Evolutionary conservation across 257 asterid species (phyloP), one percentile per base, ranked within the genome.

Genomic region (Fraxinus americana): DNA sequence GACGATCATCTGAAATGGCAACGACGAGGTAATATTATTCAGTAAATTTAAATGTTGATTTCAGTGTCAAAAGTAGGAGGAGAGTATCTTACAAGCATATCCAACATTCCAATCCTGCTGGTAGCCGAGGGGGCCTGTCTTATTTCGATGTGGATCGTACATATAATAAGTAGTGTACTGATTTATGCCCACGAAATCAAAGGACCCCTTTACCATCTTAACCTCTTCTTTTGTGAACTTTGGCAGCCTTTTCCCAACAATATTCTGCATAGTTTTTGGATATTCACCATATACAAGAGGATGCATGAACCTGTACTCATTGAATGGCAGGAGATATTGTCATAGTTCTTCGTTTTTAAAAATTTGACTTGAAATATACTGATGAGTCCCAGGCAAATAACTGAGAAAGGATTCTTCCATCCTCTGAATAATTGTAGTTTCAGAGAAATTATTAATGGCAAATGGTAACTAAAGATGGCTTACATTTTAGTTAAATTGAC

Each of bases 201-300:
- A 86, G 8, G 94, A 90, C 38, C 98, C 99, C 66, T 91, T 95
- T 5, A 94, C 95, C 89, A 89, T 89, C 79, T 88, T 84, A 45
- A 87, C 94, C 79, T 95, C 97, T 39, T 87, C 82, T 25, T 73
- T 71, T 1, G 92, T 87, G 85, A 95, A 95, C 88, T 79, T 90
- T 11, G 99, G 99, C 14, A 95, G 87, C 83, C 99, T 81, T 21
- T 85, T 69, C 11, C 91, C 93, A 0, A 91, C 94, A 54, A 93
- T 93, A 16, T 86, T 84, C 82, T 90, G 91, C 96, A 95, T 88
- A 2, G 88, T 90, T 82, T 90, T 86, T 1, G 99, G 99, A 83
- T 95, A 95, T 86, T 96, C 97, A 70, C 99, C 99, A 11, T 96
- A 93, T 67, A 89, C 95, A 57, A 93, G 77, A 13, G 99, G 97